Evolutionary conservation across 768 basidiomycete species (phyloP), one percentile per base, ranked within the genome.

Genomic region (Rhodotorula toruloides): DNA sequence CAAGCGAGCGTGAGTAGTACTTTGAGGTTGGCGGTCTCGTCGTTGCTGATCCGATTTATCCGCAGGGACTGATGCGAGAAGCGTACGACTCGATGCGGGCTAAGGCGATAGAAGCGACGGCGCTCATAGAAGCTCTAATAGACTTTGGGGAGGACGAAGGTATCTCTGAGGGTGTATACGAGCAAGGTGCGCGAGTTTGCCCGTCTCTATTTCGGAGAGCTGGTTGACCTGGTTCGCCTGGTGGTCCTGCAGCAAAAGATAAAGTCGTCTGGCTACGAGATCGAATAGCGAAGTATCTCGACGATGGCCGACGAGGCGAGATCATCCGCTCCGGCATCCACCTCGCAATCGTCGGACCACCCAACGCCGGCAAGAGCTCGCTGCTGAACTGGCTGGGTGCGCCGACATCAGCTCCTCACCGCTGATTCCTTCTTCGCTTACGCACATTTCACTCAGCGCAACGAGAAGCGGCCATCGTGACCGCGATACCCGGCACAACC

Each of bases 61-160:
- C 34, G 27, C 69, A 92, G 89, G 91, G 91, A 43, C 75, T 78
- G 25, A 81, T 83, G 37, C 80, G 83, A 54, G 78, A 79, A 16
- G 82, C 82, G 55, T 87, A 87, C 66, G 85, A 89, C 54, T 74
- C 81, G 9, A 77, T 94, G 54, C 80, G 91, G 58, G 76, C 77
- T 12, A 82, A 84, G 19, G 85, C 90, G 25, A 83, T 94, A 31
- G 80, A 83, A 36, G 87, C 86, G 55, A 82, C 91, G 29, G 85
- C 91, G 17, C 82, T 85, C 67, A 81, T 90, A 8, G 92, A 96
- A 77, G 92, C 91, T 1, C 78, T 93, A 27, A 92, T 96, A 59
- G 91, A 94, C 76, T 96, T 93, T 77, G 90, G 90, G 11, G 91
- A 96, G 78, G 88, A 87, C 21, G 91, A 93, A 74, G 88, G 90